phyloP scores from a whole-genome alignment of 1,139 yeast species.

The Taiozyma sp. region DNA sequence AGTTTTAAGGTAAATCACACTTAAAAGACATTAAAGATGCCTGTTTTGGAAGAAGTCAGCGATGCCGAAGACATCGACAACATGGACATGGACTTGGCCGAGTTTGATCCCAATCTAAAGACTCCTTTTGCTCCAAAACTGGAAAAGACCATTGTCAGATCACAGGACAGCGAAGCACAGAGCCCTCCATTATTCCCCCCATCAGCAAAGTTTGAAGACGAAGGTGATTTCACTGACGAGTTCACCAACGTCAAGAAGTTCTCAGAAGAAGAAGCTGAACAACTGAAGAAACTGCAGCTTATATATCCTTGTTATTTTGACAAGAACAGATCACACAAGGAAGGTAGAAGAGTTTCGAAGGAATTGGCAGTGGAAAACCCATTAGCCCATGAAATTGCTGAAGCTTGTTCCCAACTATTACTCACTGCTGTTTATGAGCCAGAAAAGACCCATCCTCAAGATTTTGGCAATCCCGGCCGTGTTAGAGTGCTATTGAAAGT shows the following conservation, averaged over 20 bases:
- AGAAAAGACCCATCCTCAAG: constrained; percentile 91
- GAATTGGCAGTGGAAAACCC: constrained; percentile 80
- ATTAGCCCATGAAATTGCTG: constrained; percentile 75
- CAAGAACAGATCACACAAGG: constrained; percentile 61
- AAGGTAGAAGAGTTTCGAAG: constrained; percentile 78
- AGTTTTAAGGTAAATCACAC: not conserved
- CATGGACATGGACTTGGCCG: constrained; percentile 89
- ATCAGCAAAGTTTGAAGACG: constrained; percentile 13
- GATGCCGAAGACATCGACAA: constrained; percentile 85
- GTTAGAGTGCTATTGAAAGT: constrained; percentile 68
- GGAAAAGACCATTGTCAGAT: constrained; percentile 53
- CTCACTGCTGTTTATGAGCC: constrained; percentile 55
- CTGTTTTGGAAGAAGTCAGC: constrained; percentile 76
- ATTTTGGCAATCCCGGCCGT: constrained; percentile 95
- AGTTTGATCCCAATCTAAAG: constrained; percentile 70
- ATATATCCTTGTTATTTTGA: constrained; percentile 94
- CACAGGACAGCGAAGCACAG: constrained; percentile 45
- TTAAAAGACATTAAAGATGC: constrained; percentile 40
- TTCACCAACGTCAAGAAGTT: constrained; percentile 23
- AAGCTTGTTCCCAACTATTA: constrained; percentile 41
- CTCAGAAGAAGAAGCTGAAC: constrained; percentile 36
- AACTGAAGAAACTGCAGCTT: constrained; percentile 64
- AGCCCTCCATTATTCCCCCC: constrained; percentile 23
- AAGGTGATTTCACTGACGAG: constrained; percentile 18
- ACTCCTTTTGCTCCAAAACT: constrained; percentile 72